phyloP scores from a whole-genome alignment of 768 basidiomycete species.

The Phanerochaete carnosa region DNA sequence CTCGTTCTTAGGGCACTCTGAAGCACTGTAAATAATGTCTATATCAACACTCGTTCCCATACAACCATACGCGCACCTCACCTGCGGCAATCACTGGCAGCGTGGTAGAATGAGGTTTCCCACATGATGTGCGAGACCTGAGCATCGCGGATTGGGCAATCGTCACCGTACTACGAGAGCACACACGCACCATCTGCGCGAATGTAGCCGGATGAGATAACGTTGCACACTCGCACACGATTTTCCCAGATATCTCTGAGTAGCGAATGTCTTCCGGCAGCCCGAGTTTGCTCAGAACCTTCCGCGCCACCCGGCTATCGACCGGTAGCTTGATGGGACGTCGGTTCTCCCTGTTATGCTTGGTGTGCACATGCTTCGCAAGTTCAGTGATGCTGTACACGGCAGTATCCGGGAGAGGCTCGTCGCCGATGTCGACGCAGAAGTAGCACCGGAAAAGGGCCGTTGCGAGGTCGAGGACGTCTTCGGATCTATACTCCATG shows the following conservation, averaged over 20 bases:
- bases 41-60: not conserved
- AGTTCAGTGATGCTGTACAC: not conserved
- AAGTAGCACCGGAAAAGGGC: not conserved
- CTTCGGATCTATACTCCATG: not conserved
- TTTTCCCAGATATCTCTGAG: not conserved
- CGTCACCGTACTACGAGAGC: not conserved
- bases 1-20: not conserved
- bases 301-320: not conserved
- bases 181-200: not conserved
- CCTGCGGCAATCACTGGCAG: not conserved
- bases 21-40: not conserved
- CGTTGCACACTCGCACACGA: not conserved
- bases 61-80: not conserved
- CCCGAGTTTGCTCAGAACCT: not conserved
- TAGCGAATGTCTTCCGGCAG: not conserved
- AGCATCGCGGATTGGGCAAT: not conserved
- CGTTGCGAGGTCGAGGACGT: not conserved
- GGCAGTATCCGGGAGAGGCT: not conserved
- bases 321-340: not conserved
- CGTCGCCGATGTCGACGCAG: not conserved
- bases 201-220: not conserved
- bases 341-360: not conserved
- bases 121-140: not conserved
- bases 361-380: not conserved
- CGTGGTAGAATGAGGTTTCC: not conserved